Evolutionary conservation across 371 early-diverging fungal species (phyloP), one percentile per base, ranked within the genome.

Genomic region (Dinochytrium kinnereticum): DNA sequence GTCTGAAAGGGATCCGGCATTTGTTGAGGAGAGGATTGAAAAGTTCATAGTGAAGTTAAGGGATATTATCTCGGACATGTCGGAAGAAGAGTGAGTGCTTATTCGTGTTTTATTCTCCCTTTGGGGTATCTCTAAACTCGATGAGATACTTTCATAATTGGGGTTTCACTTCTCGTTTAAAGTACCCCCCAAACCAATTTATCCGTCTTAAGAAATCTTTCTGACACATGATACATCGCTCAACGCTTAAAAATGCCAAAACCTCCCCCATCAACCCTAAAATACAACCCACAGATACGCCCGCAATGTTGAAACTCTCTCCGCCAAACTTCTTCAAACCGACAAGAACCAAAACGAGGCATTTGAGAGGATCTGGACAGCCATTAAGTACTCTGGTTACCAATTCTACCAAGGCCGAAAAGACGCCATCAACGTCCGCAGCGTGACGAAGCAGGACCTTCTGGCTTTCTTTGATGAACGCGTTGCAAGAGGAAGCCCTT

Each of bases 21-120:
- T 92, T 78, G 84, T 96, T 49, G 92, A 95, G 73, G 82, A 84
- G 66, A 88, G 97, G 31, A 91, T 97, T 68, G 92, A 93, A 70
- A 81, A 80, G 38, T 98, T 96, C 77, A 76, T 95, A 76, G 75
- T 78, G 31, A 85, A 81, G 71, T 81, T 91, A 71, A n/a, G 64
- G 26, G 40, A n/a, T 10, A 13, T 70, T 5, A 37, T 79, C n/a
- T 76, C 7, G 34, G 66, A 51, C 1, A 69, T 76, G 51, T 17
- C 68, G 19, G 69, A 77, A 0, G 73, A 68, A 17, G 78, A 75
- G 68, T 72, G 36, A 28, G 69, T 39, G 15, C 53, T 5, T 44
- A 21, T 51, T 66, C 30, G 21, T 49, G 7, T 44, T 44, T 64
- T 26, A 7, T 7, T 38, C 37, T 31, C 44, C 38, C 15, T 21